phyloP scores from a whole-genome alignment of 257 asterid species.

The Nicotiana noctiflora region DNA sequence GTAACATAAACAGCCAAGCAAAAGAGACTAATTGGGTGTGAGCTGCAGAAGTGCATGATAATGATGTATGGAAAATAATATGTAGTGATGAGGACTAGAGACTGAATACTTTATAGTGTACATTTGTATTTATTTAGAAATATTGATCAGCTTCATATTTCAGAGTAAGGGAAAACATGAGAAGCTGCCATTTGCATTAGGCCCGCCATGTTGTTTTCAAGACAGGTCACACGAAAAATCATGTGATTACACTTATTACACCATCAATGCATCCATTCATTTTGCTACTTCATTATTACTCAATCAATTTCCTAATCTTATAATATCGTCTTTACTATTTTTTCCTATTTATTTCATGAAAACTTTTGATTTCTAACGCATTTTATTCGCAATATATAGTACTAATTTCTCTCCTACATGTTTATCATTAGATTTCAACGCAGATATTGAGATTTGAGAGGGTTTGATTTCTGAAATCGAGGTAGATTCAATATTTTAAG shows the following conservation, averaged over 20 bases:
- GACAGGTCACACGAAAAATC: slow-evolving; percentile 23
- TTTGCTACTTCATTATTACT: neutral
- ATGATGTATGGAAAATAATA: slow-evolving; percentile 11
- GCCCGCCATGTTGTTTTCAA: slow-evolving; percentile 29
- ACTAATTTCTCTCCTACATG: too few species aligned
- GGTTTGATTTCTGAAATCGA: neutral
- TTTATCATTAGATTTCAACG: too few species aligned
- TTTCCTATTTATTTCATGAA: neutral
- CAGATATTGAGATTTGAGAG: neutral
- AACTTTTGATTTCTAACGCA: neutral
- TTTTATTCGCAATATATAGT: too few species aligned
- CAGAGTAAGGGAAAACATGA: neutral
- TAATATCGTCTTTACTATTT: neutral
- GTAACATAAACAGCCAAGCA: slow-evolving; percentile 5
- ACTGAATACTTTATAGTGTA: neutral
- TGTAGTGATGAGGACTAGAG: slow-evolving; percentile 11
- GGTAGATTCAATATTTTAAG: neutral
- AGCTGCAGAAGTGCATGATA: slow-evolving; percentile 12
- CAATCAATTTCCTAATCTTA: neutral
- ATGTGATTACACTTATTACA: slow-evolving; percentile 38
- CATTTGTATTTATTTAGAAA: neutral
- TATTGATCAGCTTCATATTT: neutral
- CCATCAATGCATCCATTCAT: slow-evolving; percentile 27
- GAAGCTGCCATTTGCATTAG: slow-evolving; percentile 2
- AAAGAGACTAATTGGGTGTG: neutral